These are phyloP conservation scores for Sclerotinia trifoliorum DNA, from an alignment of 2,329 filamentous ascomycete species.

Conservation along the genomic window DNA sequence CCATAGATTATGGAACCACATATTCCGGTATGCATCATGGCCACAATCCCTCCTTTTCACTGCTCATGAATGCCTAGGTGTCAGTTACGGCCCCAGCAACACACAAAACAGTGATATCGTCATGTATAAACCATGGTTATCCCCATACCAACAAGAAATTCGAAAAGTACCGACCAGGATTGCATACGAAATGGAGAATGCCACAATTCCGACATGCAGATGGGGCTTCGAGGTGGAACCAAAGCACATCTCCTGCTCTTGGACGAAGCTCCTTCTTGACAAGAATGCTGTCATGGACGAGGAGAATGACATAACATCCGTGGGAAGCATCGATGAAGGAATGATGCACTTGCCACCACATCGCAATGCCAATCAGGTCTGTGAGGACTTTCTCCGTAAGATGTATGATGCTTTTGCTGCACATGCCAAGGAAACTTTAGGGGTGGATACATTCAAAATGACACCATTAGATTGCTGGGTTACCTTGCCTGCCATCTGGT, in stretches of 20 bases:
- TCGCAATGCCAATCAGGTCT: slow-evolving; percentile 25
- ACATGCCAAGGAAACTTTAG: slow-evolving; percentile 10
- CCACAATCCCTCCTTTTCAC: not conserved
- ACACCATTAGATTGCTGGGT: slow-evolving; percentile 34
- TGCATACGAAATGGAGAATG: slow-evolving; percentile 29
- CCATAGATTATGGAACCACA: slow-evolving; percentile 35
- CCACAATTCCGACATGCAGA: not conserved
- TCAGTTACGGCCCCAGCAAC: slow-evolving; percentile 25
- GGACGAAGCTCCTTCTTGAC: slow-evolving; percentile 36
- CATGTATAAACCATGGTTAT: slow-evolving; percentile 19
- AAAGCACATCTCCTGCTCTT: slow-evolving; percentile 31
- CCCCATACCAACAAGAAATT: not conserved
- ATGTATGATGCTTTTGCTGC: slow-evolving; percentile 24
- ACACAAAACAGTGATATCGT: slow-evolving; percentile 23
- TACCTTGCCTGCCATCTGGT: slow-evolving; percentile 34
- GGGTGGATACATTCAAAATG: slow-evolving; percentile 6
- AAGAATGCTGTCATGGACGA: slow-evolving; percentile 25
- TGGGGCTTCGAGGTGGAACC: slow-evolving; percentile 31
- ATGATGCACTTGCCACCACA: slow-evolving; percentile 28
- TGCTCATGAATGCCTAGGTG: slow-evolving; percentile 13
- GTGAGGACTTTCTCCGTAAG: slow-evolving; percentile 30
- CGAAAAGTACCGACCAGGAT: slow-evolving; percentile 28
- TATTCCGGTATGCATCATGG: slow-evolving; percentile 28
- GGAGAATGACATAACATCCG: slow-evolving; percentile 25
- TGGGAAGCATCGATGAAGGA: slow-evolving; percentile 18